A percentile compares a stretch with the other conserved stretches of the same genome.
phyloP scores from a whole-genome alignment of 78 protist species.

The Dictyostelium capitatum region DNA sequence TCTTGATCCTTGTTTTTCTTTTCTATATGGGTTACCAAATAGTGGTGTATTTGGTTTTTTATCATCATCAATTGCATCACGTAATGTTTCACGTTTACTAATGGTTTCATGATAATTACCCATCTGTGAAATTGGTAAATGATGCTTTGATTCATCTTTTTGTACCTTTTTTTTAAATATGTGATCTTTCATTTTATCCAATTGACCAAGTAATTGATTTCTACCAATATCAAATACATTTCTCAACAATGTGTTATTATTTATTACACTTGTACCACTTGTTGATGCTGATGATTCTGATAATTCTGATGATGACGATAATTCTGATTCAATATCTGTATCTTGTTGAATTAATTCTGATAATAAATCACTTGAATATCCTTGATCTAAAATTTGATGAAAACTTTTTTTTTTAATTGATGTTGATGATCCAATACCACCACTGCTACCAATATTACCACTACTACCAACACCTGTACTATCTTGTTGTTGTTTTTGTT shows the following conservation, averaged over 20 bases:
- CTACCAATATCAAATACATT: slow-evolving; percentile 81
- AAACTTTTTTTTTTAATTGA: neutral
- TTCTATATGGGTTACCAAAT: slow-evolving; percentile 86
- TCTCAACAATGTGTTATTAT: neutral
- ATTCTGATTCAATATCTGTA: neutral
- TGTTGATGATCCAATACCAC: neutral
- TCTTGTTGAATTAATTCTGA: neutral
- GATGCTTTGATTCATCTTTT: slow-evolving; percentile 46
- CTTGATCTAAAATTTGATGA: slow-evolving; percentile 32
- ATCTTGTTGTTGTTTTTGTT: neutral
- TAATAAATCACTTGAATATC: neutral
- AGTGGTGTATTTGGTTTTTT: slow-evolving; percentile 41
- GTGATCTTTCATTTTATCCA: slow-evolving; percentile 60
- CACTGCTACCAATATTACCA: neutral
- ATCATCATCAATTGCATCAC: slow-evolving; percentile 73
- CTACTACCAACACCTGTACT: no score
- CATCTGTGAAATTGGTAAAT: slow-evolving; percentile 81
- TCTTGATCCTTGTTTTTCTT: slow-evolving; percentile 55
- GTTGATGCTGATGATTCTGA: neutral
- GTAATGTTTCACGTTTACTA: slow-evolving; percentile 21
- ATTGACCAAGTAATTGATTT: slow-evolving; percentile 17
- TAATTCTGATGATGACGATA: neutral
- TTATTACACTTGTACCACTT: neutral
- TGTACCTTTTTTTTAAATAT: slow-evolving; percentile 34
- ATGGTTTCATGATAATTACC: slow-evolving; percentile 77